Evolutionary conservation across 2,329 filamentous ascomycete genomes (phyloP), one percentile per base, ranked within the genome.

Genomic region (Knufia fluminis): DNA sequence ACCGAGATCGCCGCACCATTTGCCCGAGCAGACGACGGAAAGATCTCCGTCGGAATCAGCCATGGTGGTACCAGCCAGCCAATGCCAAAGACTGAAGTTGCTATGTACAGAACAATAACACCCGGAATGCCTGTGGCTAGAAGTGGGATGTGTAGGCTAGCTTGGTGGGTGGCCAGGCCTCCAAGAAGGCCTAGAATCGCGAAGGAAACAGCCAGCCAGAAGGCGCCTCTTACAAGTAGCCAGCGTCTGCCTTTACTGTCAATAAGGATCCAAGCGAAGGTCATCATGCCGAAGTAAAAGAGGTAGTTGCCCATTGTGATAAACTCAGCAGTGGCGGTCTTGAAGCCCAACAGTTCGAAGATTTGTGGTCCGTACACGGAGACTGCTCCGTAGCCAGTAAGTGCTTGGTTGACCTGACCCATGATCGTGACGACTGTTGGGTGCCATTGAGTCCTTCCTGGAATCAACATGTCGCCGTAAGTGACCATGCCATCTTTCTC

Each of bases 331-430:
- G 63, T 64, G 3, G 63, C 64, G 31, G 73, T 70, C 16, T 63
- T 61, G 59, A 81, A 79, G 14, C 78, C 77, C 2, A 82, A 71
- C 8, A 82, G 72, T 54, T 78, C 72, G 60, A 82, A 82, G 47
- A 82, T 81, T 55, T 82, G 79, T 2, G 78, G 77, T 0, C 78
- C 79, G 51, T 82, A 82, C 2, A 82, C 78, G 16, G 73, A 77
- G 2, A 82, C 75, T 0, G 78, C 79, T 2, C 76, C 76, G 48
- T 79, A 79, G 7, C 75, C 74, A 0, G 75, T 78, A 45, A 78
- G 62, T 1, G 75, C 75, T 60, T 82, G 79, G 56, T 80, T 80
- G 56, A 81, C 62, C 60, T 82, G 78, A 1, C 77, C 77, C 77
- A 82, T 81, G 42, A 82, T 67, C 0, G 77, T 79, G 20, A 82